Percentiles rank a stretch among this genome's conserved stretches.
Evolutionary conservation across 768 basidiomycete genomes (phyloP).

Genomic region (Thelephora aurantiotincta): DNA sequence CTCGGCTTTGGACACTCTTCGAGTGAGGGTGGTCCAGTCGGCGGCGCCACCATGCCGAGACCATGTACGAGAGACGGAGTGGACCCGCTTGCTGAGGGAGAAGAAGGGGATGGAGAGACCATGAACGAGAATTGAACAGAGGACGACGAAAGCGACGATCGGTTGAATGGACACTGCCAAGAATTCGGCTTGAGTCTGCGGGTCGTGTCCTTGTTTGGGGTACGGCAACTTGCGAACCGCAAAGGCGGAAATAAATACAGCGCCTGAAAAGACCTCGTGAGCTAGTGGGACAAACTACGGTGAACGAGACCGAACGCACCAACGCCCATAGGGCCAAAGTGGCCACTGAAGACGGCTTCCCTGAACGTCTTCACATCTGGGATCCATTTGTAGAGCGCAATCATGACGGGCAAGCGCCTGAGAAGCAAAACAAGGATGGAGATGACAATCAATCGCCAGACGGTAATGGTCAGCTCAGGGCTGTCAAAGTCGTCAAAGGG

Average conservation of each 20-base stretch:
- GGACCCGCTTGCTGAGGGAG: constrained; percentile 85
- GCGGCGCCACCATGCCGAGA: constrained; percentile 62
- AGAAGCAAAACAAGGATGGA: constrained; percentile 73
- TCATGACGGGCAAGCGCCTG: constrained; percentile 71
- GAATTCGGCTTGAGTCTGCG: constrained; percentile 43
- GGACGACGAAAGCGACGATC: constrained; percentile 88
- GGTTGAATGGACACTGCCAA: constrained; percentile 76
- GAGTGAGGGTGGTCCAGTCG: constrained; percentile 75
- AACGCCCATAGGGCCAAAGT: constrained; percentile 85
- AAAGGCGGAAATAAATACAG: constrained; percentile 85
- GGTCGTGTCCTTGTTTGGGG: constrained; percentile 21
- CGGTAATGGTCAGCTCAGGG: constrained; percentile 47
- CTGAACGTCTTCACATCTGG: constrained; percentile 92
- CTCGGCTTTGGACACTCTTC: constrained; percentile 53
- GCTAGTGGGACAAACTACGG: not conserved
- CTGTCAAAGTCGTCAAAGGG: constrained; percentile 76
- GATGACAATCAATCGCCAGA: constrained; percentile 77
- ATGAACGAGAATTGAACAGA: constrained; percentile 78
- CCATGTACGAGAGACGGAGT: constrained; percentile 82
- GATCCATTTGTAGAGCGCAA: constrained; percentile 81
- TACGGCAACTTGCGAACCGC: constrained; percentile 47
- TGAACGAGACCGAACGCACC: constrained; percentile 23
- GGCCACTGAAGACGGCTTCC: constrained; percentile 89
- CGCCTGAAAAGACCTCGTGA: constrained; percentile 32
- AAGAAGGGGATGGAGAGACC: constrained; percentile 92